Evolutionary conservation across 768 basidiomycete species (phyloP).

Genomic region (Botryobasidium botryosum): DNA sequence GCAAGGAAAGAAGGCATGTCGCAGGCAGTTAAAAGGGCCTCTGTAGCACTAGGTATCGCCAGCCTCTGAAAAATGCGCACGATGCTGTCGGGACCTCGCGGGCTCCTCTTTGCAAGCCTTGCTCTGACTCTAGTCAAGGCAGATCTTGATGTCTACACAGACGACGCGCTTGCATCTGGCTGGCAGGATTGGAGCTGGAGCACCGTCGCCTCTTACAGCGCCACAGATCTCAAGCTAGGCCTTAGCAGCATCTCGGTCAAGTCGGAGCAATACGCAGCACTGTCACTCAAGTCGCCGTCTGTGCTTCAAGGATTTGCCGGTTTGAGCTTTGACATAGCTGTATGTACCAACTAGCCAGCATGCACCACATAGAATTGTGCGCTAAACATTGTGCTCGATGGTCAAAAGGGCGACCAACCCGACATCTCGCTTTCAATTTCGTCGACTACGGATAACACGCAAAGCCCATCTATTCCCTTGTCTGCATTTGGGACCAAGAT

Average conservation of each 20-base stretch:
- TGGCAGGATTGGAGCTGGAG: conserved; percentile 41
- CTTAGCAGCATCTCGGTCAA: conserved; percentile 26
- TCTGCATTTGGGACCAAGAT: conserved; percentile 27
- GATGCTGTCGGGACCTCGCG: too few species aligned
- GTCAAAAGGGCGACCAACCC: conserved; percentile 31
- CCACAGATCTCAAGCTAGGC: conserved; percentile 29
- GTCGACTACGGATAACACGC: conserved; percentile 23
- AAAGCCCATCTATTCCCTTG: conserved; percentile 27
- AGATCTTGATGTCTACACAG: conserved; percentile 28
- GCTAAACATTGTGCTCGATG: too few species aligned
- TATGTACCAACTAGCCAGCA: conserved; percentile 16
- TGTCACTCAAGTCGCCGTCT: conserved; percentile 30
- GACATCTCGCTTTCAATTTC: conserved; percentile 28
- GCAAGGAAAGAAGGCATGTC: too few species aligned
- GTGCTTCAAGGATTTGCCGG: conserved; percentile 30
- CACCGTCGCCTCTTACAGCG: conserved; percentile 26
- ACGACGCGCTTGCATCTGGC: conserved; percentile 25
- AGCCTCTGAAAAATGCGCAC: too few species aligned
- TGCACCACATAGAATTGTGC: too few species aligned
- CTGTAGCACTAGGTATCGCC: too few species aligned
- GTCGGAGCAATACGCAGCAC: conserved; percentile 27
- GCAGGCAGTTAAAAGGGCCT: too few species aligned
- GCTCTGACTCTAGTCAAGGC: conserved; percentile 11
- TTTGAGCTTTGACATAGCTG: conserved; percentile 34
- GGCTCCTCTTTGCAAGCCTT: too few species aligned